A percentile compares a stretch with the other conserved stretches of the same genome.
Conservation (phyloP, 1,139 yeast genomes). For the Saccharomyces pastorianus region DNA sequence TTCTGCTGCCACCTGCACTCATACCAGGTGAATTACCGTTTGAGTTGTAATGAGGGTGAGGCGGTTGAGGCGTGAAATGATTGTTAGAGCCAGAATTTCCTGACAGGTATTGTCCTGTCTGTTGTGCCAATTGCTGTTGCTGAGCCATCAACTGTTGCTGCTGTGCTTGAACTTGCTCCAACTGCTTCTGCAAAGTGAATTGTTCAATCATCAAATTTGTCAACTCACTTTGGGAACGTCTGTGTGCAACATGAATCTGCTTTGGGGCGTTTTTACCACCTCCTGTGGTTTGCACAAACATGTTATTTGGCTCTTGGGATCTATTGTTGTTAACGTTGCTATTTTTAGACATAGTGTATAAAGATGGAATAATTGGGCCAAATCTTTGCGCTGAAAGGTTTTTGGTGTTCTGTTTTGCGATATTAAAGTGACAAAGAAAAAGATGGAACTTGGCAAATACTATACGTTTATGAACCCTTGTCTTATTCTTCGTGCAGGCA, state of each 20-base stretch:
- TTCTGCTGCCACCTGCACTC: constrained; percentile 19
- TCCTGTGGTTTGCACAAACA: constrained; percentile 30
- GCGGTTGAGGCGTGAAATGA: constrained; percentile 19
- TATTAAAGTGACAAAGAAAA: background rate
- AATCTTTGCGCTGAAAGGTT: background rate
- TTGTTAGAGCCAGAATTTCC: constrained; percentile 2
- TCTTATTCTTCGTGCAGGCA: background rate
- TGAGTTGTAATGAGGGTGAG: constrained; percentile 27
- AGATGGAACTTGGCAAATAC: background rate
- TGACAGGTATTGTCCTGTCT: constrained; percentile 21
- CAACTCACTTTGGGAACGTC: constrained; percentile 88
- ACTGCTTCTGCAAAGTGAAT: constrained; percentile 83
- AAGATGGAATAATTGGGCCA: background rate
- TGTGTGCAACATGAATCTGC: constrained; percentile 79
- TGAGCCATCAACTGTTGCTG: constrained; percentile 75
- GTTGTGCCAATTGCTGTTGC: constrained; percentile 45
- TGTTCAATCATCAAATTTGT: constrained; percentile 94
- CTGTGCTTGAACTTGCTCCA: constrained; percentile 85
- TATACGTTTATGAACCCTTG: background rate
- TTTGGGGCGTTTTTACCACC: constrained; percentile 39
- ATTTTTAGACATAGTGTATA: constrained; percentile 11
- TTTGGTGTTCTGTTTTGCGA: background rate
- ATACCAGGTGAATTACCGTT: constrained; percentile 12
- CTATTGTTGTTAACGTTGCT: constrained; percentile 12
- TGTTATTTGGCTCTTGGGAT: constrained; percentile 6